Base-by-base conservation (phyloP, 2,329 filamentous ascomycete species). In the Aspergillus sp. region DNA sequence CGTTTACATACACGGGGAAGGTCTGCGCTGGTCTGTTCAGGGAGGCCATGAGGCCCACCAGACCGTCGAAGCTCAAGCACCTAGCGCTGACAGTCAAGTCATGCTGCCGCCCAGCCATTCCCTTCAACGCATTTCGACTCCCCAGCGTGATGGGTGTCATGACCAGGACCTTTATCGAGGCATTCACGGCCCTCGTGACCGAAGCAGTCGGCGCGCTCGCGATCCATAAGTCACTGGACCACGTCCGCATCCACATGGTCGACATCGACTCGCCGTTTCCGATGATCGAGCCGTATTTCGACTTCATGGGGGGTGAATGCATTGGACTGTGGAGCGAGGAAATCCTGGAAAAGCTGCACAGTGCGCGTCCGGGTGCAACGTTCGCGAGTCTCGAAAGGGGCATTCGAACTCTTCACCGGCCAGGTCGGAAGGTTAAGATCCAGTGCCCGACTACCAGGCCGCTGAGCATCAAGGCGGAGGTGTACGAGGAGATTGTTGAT, bases 41-140 rank as follows among this genome's bases (percentile, higher is more conserved):
- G 7, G 20, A 15, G 19, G 11, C 16, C 2, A 30, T 24, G 5
- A 30, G 20, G 11, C 29, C 10, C 3, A 8, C 29, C 8, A 24
- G 17, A 6, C 11, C 15, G 29, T 52, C 55, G 3, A 52, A 49
- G 11, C 68, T 86, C 27, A 75, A 75, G 55, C 78, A 75, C 2
- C 67, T 86, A 14, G 80, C 86, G 45, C 58, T 86, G 27, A 78
- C 79, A 0, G 77, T 86, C 34, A 83, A 83, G 60, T 83, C 83
- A 40, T 81, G 79, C 52, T 86, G 82, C 46, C 72, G 79, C 13
- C 40, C 52, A 10, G 68, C 26, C 53, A 67, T 37, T 55, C 60
- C 29, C 61, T 43, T 56, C 62, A 41, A n/a, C n/a, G n/a, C n/a
- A n/a, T n/a, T n/a, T n/a, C n/a, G n/a, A n/a, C n/a, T n/a, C n/a